A percentile compares a stretch with the other conserved stretches of the same genome.
phyloP scores from a whole-genome alignment of 192 early-diverging fungal species.

The Thamnidium elegans region DNA sequence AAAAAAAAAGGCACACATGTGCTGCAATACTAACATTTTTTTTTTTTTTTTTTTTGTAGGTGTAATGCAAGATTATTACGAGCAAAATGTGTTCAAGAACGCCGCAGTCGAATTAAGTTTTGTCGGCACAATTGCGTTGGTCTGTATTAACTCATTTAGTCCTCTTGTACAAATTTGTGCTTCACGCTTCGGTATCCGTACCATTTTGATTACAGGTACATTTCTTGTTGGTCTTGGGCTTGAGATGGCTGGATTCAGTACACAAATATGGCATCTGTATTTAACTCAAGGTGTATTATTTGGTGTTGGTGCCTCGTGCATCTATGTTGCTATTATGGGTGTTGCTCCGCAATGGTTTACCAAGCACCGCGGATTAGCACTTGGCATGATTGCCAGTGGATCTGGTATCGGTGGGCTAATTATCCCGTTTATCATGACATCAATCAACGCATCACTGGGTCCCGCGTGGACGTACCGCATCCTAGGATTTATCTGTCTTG shows the following conservation, averaged over 20 bases:
- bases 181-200: constrained; percentile 9
- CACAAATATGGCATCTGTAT: constrained; percentile 58
- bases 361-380: constrained; percentile 50
- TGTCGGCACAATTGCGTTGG: constrained; percentile 17
- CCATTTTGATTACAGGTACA: constrained; percentile 14
- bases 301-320: constrained; percentile 42
- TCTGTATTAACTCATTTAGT: constrained; percentile 11
- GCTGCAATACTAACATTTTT: no score
- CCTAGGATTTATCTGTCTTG: constrained; percentile 27
- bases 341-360: constrained; percentile 59
- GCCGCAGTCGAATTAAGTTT: constrained; percentile 19
- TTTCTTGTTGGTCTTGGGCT: constrained; percentile 14
- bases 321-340: constrained; percentile 23
- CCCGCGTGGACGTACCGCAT: constrained; percentile 46
- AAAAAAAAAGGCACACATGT: no score
- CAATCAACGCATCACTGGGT: constrained; percentile 53
- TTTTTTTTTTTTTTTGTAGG: constrained; percentile 9
- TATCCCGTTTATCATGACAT: constrained; percentile 55
- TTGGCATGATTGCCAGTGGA: constrained; percentile 59
- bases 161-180: constrained; percentile 16
- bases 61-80: constrained; percentile 37
- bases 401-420: constrained; percentile 71
- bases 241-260: constrained; percentile 12
- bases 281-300: constrained; percentile 58
- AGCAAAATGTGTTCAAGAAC: constrained; percentile 14